These are phyloP conservation scores for Sclerotinia borealis DNA, from an alignment of 2,329 filamentous ascomycete species.

Conservation along the genomic window DNA sequence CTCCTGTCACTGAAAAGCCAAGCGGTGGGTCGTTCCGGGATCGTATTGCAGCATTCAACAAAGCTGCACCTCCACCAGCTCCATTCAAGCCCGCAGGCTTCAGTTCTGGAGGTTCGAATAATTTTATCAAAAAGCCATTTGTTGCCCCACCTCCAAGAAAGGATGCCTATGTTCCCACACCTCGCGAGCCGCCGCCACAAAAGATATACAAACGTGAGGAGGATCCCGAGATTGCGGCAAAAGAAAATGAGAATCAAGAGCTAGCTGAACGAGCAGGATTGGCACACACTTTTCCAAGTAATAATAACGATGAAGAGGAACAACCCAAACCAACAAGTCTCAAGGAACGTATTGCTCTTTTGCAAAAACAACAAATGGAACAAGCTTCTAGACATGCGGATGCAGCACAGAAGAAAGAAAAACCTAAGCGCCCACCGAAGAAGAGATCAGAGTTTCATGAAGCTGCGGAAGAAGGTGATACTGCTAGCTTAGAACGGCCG, in stretches of 20 bases:
- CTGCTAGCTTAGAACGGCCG: conserved; percentile 39
- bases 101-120: conserved; percentile 49
- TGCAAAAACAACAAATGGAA: conserved; percentile 91
- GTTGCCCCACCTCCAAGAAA: conserved; percentile 91
- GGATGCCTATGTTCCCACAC: conserved; percentile 79
- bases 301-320: conserved; percentile 57
- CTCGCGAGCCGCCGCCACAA: conserved; percentile 61
- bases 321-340: conserved; percentile 87
- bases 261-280: conserved; percentile 65
- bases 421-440: conserved; percentile 73
- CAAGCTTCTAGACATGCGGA: conserved; percentile 79
- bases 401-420: conserved; percentile 74
- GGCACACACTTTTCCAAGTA: conserved; percentile 33
- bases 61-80: conserved; percentile 76
- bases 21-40: conserved; percentile 76
- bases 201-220: conserved; percentile 84
- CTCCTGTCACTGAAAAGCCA: conserved; percentile 70
- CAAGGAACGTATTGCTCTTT: conserved; percentile 88
- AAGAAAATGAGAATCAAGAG: conserved; percentile 59
- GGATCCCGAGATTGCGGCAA: conserved; percentile 65
- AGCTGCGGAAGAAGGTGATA: conserved; percentile 33
- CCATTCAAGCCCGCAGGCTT: conserved; percentile 77
- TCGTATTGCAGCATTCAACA: conserved; percentile 96
- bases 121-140: conserved; percentile 94
- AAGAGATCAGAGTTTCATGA: conserved; percentile 50